These are phyloP conservation scores for Agaricus sinodeliciosus DNA, from an alignment of 768 basidiomycete genomes.

Conservation along the genomic window DNA sequence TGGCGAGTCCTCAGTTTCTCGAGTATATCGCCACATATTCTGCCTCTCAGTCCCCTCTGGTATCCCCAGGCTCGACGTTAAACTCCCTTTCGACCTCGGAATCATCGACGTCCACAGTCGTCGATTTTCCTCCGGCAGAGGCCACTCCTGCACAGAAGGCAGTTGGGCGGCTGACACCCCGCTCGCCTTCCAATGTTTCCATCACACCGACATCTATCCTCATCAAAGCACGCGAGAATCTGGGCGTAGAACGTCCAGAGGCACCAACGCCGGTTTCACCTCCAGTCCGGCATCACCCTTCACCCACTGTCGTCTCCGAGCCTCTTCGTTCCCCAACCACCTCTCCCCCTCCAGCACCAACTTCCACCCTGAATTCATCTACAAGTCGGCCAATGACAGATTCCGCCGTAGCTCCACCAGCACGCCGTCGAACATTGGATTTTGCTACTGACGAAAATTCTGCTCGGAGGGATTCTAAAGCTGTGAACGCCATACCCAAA, in stretches of 20 bases:
- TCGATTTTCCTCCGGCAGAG: background rate
- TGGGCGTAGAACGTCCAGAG: too few species aligned
- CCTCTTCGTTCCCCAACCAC: background rate
- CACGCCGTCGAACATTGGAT: background rate
- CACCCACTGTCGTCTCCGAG: background rate
- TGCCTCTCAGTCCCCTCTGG: background rate
- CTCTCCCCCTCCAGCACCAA: background rate
- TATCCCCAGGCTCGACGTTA: background rate
- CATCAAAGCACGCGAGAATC: too few species aligned
- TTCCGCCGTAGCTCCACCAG: background rate
- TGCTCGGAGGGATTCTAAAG: background rate
- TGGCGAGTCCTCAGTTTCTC: slow-evolving; percentile 3
- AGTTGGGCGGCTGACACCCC: background rate
- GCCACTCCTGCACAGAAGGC: background rate
- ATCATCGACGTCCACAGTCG: background rate
- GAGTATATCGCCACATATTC: background rate
- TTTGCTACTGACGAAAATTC: slow-evolving; percentile 2
- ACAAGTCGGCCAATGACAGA: background rate
- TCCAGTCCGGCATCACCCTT: background rate
- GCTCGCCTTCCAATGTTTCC: too few species aligned
- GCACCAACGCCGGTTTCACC: background rate
- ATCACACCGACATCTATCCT: too few species aligned
- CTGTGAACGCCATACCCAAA: background rate
- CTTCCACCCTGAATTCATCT: background rate
- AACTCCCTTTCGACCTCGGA: background rate